Base-by-base conservation (phyloP, 176 grass and related monocot genomes). In the Paspalum notatum region DNA sequence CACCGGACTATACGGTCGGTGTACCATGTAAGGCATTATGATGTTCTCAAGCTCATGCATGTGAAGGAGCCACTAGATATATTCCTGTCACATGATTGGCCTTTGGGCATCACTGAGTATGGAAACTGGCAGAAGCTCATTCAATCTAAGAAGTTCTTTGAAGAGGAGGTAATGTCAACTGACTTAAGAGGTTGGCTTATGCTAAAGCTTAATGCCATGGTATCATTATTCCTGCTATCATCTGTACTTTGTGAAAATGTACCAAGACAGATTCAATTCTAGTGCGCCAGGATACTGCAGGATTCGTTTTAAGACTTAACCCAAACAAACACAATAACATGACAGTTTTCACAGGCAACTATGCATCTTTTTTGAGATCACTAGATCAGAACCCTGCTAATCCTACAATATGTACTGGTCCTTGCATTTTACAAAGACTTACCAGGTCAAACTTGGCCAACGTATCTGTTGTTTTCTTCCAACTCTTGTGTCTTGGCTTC, bases 41-140 rank as follows among this genome's bases (percentile, higher is more conserved):
- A 98, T 84, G 92, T 91, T 80, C 75, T 91, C 44, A 95, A 98
- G 72, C 88, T 95, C 74, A 86, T 93, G 90, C 81, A 90, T 71
- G 63, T 98, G 71, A 83, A 95, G 79, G 88, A 95, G 73, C 92
- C 90, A 56, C 57, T 91, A 76, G 92, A 98, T 88, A 88, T 95
- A 91, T 95, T 98, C 87, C 77, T 98, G 20, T 98, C 96, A 25
- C 96, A 98, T 88, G 92, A 98, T 85, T 98, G 96, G 96, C 92
- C 92, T 71, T n/a, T 95, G 68, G 92, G 90, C 66, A 93, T 98
- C 76, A 95, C 92, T 59, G 92, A 98, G 80, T 98, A 98, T 84
- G 96, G 92, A 85, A 78, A 93, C 72, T 79, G 88, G 82, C 46
- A 95, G 91, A 89, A 71, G 64, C 92, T 95, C 76, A 65, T 93